Evolutionary conservation across 225 moss, liverwort and hornwort species (phyloP).

Genomic region (Neckera pumila): DNA sequence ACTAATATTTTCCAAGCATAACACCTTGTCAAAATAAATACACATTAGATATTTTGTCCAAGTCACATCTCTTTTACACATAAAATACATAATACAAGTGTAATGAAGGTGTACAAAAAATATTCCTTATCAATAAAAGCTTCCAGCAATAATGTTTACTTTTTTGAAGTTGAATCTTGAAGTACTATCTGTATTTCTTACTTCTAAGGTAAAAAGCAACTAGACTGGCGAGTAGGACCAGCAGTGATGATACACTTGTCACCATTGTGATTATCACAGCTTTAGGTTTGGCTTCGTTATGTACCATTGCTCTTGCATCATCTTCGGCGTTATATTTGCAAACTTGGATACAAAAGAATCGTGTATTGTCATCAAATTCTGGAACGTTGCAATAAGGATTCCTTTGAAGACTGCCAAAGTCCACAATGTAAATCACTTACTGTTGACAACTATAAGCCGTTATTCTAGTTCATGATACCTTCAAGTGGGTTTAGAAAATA

Average conservation of each 20-base stretch:
- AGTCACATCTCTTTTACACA: too few relatives aligned
- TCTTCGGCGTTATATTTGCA: not conserved
- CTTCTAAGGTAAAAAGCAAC: not conserved
- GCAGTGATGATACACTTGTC: not conserved
- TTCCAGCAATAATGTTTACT: not conserved
- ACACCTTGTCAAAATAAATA: too few relatives aligned
- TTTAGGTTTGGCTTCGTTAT: not conserved
- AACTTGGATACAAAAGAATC: conserved; percentile 1
- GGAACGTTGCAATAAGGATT: not conserved
- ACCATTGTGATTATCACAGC: not conserved
- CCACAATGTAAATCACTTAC: not conserved
- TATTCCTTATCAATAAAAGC: not conserved
- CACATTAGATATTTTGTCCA: not conserved
- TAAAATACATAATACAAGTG: too few relatives aligned
- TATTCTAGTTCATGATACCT: not conserved
- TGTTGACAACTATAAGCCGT: not conserved
- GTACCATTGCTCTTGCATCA: not conserved
- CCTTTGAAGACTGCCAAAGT: not conserved
- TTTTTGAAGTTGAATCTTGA: not conserved
- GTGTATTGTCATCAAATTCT: not conserved
- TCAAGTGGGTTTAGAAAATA: not conserved
- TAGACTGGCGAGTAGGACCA: not conserved
- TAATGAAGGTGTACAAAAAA: too few relatives aligned
- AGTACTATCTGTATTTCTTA: not conserved
- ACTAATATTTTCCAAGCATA: not conserved